A percentile compares a stretch with the other conserved stretches of the same genome.
Evolutionary conservation across 225 moss, liverwort and hornwort genomes (phyloP).

Genomic region (Bryoerythrophyllum caledonicum): DNA sequence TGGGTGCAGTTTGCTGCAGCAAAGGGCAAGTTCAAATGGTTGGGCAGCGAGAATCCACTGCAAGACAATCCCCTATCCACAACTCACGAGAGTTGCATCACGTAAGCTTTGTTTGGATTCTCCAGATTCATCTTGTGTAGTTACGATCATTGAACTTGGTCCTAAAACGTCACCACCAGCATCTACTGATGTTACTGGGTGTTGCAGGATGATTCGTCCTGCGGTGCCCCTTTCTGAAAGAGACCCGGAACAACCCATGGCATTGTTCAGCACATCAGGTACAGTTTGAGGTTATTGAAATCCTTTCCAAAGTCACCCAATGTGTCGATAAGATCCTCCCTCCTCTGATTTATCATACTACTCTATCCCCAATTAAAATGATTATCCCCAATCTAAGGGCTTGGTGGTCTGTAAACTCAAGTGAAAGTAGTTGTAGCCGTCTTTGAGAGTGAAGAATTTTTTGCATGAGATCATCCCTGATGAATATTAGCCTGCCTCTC

Average conservation of each 20-base stretch:
- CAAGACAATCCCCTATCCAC: slow-evolving; percentile 63
- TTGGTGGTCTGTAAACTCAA: too few relatives aligned
- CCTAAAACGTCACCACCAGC: slow-evolving; percentile 7
- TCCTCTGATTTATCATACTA: too few relatives aligned
- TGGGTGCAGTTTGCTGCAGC: slow-evolving; percentile 77
- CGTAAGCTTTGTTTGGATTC: slow-evolving; percentile 47
- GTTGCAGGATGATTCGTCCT: slow-evolving; percentile 75
- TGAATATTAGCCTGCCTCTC: too few relatives aligned
- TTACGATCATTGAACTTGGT: slow-evolving; percentile 14
- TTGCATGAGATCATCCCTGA: too few relatives aligned
- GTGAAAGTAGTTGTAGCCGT: too few relatives aligned
- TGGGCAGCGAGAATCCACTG: slow-evolving; percentile 66
- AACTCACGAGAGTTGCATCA: slow-evolving; percentile 94
- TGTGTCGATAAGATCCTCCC: too few relatives aligned
- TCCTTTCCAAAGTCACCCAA: too few relatives aligned
- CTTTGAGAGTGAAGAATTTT: too few relatives aligned
- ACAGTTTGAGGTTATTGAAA: slow-evolving; percentile 11
- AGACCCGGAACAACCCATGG: slow-evolving; percentile 56
- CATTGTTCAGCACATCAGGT: slow-evolving; percentile 96
- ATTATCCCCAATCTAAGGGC: too few relatives aligned
- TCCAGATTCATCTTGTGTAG: slow-evolving; percentile 9
- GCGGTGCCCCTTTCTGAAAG: slow-evolving; percentile 58
- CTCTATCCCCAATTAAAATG: too few relatives aligned
- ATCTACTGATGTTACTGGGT: slow-evolving; percentile 23
- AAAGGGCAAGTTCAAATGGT: slow-evolving; percentile 95